phyloP scores from a whole-genome alignment of 371 early-diverging fungal species.

The Neoconidiobolus thromboides region DNA sequence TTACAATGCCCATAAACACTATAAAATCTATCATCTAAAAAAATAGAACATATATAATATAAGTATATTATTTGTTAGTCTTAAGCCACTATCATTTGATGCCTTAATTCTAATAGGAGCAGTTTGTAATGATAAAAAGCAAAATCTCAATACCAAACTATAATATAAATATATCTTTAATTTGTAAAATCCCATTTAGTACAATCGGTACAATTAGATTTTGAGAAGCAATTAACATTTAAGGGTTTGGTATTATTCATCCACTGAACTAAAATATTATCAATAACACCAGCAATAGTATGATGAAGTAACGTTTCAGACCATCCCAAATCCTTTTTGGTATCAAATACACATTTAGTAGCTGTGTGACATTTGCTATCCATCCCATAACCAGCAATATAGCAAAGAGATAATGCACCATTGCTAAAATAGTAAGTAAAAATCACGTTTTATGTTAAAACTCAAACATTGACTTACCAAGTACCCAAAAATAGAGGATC shows the following conservation, averaged over 20 bases:
- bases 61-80: too few relatives aligned
- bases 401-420: slow-evolving; percentile 51
- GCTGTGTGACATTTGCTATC: slow-evolving; percentile 25
- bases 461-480: slow-evolving; percentile 5
- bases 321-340: slow-evolving; percentile 37
- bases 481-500: slow-evolving; percentile 80
- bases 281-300: slow-evolving; percentile 43
- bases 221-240: slow-evolving; percentile 19
- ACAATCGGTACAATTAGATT: slow-evolving; percentile 45
- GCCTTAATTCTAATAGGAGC: too few relatives aligned
- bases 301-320: slow-evolving; percentile 50
- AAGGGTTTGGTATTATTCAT: slow-evolving; percentile 12
- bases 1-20: too few relatives aligned
- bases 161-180: too few relatives aligned
- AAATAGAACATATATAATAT: too few relatives aligned
- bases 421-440: slow-evolving; percentile 9
- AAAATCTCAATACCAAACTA: too few relatives aligned
- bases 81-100: too few relatives aligned
- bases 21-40: too few relatives aligned
- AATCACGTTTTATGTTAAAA: slow-evolving; percentile 18
- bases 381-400: slow-evolving; percentile 78
- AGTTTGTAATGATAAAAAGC: too few relatives aligned
- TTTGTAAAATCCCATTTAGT: slow-evolving; percentile 35
- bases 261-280: slow-evolving; percentile 15
- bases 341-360: slow-evolving; percentile 33